Base-by-base conservation (phyloP, 106 monocot genomes). In the Amphibolis antarctica region DNA sequence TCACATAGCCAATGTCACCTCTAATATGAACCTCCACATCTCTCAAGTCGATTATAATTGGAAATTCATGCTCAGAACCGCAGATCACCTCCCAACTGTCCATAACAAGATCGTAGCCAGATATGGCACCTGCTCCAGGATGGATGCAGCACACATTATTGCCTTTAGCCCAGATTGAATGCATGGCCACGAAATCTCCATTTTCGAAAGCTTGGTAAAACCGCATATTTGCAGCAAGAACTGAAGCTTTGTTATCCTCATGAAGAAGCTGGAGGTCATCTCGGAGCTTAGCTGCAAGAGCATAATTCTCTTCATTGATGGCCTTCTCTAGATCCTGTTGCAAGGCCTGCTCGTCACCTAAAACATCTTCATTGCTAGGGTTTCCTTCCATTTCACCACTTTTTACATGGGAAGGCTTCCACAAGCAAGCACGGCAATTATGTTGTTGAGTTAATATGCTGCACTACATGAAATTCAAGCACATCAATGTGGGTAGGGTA, bases 181-280 rank as follows among this genome's bases (percentile, higher is more conserved):
- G 82, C 96, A 98, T 90, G 17, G 76, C 85, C 0, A 74, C 82
- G 26, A 98, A 68, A 68, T 98, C 86, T 53, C 96, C 90, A 42
- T 78, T 90, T 30, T 76, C 74, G 74, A 98, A 98, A 59, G 90
- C 90, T 60, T 84, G 55, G 71, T 98, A 98, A 66, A 98, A 98
- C 53, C 70, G 72, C 12, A 72, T 26, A 45, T 98, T 98, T 19
- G 90, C 90, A 2, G 87, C 69, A 26, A 91, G 74, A 23, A 98
- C 75, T 0, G 78, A 74, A 44, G 90, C 71, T 62, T 82, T 82
- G 75, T 72, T 82, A 71, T 98, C 84, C 23, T 90, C 84, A 13
- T 98, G 86, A 43, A 98, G 71, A 1, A 69, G 29, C 3, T 69
- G 90, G 26, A 98, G 76, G 53, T 79, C 66, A 42, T 91, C 98